phyloP scores from a whole-genome alignment of 192 early-diverging fungal species.

The Backusella morwellensis region DNA sequence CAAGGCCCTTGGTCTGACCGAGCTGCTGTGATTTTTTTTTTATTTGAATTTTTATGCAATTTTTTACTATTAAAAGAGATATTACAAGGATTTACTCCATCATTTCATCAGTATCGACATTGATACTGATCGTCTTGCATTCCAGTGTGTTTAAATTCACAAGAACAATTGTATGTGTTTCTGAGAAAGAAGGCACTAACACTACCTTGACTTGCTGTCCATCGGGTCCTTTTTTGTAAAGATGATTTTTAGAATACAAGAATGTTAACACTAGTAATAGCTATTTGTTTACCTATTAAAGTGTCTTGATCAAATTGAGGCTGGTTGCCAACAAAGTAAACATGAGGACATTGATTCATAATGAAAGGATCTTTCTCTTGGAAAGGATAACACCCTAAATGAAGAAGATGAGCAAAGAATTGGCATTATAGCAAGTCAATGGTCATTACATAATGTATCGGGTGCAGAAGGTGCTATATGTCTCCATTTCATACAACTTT shows the following conservation, averaged over 20 bases:
- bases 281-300: slow-evolving; percentile 42
- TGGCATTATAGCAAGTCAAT: background rate
- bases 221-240: slow-evolving; percentile 37
- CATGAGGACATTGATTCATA: slow-evolving; percentile 65
- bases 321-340: slow-evolving; percentile 94
- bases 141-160: slow-evolving; percentile 77
- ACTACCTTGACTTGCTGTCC: slow-evolving; percentile 66
- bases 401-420: background rate
- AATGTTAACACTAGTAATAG: too few relatives aligned
- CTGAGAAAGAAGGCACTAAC: slow-evolving; percentile 73
- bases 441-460: slow-evolving; percentile 82
- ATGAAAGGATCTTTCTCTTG: slow-evolving; percentile 87
- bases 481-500: slow-evolving; percentile 71
- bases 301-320: slow-evolving; percentile 59
- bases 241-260: too few relatives aligned
- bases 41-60: too few relatives aligned
- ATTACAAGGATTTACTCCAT: background rate
- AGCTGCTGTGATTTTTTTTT: background rate
- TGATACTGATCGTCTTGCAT: slow-evolving; percentile 42
- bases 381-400: slow-evolving; percentile 88
- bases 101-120: background rate
- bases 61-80: background rate
- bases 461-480: slow-evolving; percentile 93
- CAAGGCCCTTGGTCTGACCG: background rate
- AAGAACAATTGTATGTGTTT: slow-evolving; percentile 67